Conservation (phyloP, 345 rosid species). For the Hibiscus mutabilis region DNA sequence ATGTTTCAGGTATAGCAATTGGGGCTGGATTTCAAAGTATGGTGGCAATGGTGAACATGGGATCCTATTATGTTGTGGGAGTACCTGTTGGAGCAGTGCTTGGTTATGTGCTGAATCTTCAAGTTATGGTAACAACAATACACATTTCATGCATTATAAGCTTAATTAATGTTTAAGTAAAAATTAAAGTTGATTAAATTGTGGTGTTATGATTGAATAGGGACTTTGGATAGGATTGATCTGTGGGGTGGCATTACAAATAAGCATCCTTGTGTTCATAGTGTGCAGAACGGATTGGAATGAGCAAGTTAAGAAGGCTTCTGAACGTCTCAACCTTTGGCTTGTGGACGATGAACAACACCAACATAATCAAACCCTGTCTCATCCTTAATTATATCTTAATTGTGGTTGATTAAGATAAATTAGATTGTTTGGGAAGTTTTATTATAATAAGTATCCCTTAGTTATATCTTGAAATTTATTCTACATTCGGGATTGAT, state of each 20-base stretch:
- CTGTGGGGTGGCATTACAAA: slow-evolving; percentile 18
- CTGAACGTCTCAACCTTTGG: slow-evolving; percentile 19
- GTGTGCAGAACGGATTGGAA: slow-evolving; percentile 31
- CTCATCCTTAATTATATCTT: background rate
- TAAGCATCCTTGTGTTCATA: slow-evolving; percentile 10
- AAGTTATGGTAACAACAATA: slow-evolving; percentile 21
- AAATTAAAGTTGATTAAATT: too few species aligned
- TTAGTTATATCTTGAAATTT: too few species aligned
- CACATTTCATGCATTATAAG: background rate
- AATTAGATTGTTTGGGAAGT: too few species aligned
- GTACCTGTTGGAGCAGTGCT: slow-evolving; percentile 31
- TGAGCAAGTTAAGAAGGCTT: slow-evolving; percentile 18
- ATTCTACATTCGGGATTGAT: too few species aligned
- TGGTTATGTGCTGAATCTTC: slow-evolving; percentile 18
- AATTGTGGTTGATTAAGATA: too few species aligned
- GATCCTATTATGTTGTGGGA: slow-evolving; percentile 45
- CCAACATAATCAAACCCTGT: slow-evolving; percentile 5
- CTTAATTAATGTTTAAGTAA: too few species aligned
- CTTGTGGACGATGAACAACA: slow-evolving; percentile 9
- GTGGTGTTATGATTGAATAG: background rate
- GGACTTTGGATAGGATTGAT: slow-evolving; percentile 32
- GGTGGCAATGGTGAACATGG: slow-evolving; percentile 39
- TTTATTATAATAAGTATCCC: too few species aligned
- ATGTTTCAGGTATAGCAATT: slow-evolving; percentile 37
- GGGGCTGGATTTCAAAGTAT: slow-evolving; percentile 41